These are phyloP conservation scores for Nakazawaea ambrosiae DNA, from an alignment of 805 yeast species.

Conservation along the genomic window DNA sequence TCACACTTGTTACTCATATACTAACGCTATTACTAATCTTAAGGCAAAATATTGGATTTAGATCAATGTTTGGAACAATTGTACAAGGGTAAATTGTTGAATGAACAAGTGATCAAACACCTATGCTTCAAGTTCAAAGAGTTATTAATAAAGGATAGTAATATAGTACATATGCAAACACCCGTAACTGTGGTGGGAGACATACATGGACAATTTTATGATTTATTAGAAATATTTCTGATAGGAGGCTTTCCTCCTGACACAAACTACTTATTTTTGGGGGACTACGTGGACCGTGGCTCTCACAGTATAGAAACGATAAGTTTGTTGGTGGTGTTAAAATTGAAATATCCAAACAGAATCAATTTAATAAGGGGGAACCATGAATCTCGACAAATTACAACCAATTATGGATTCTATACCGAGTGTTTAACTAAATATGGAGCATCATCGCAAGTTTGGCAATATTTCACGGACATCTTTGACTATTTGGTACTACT, in stretches of 20 bases:
- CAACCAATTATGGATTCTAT: constrained; percentile 95
- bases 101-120: constrained; percentile 64
- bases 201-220: constrained; percentile 96
- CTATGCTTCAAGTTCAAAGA: constrained; percentile 80
- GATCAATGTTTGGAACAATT: constrained; percentile 67
- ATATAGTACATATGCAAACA: constrained; percentile 73
- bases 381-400: constrained; percentile 94
- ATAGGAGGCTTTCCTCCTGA: constrained; percentile 93
- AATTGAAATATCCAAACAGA: constrained; percentile 81
- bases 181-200: constrained; percentile 97
- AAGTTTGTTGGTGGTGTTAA: constrained; percentile 70
- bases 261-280: constrained; percentile 87
- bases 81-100: constrained; percentile 57
- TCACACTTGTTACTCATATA: no score
- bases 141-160: constrained; percentile 70
- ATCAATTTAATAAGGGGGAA: constrained; percentile 85
- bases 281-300: constrained; percentile 96
- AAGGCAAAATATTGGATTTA: constrained; percentile 34
- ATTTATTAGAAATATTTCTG: constrained; percentile 82
- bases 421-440: constrained; percentile 91
- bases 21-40: no score
- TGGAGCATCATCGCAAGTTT: constrained; percentile 64
- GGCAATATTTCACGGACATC: constrained; percentile 86
- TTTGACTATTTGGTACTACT: constrained; percentile 87
- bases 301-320: constrained; percentile 92